Conservation (phyloP, 1,284 basidiomycete species). For the Pulveroboletus sp. region DNA sequence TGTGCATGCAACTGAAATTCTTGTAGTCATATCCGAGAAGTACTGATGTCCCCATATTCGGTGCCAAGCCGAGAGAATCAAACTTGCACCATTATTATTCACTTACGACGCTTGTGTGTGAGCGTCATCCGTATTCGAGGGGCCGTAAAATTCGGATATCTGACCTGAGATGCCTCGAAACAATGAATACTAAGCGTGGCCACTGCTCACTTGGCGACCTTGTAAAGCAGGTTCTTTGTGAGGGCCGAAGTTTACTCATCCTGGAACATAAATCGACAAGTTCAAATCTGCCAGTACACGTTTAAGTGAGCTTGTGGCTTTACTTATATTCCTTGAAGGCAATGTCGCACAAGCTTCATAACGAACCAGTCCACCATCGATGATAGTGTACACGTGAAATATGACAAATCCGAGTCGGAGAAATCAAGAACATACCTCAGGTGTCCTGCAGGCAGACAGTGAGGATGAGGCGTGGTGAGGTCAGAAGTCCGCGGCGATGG, state of each 20-base stretch:
- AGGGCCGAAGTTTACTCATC: background rate
- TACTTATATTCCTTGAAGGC: too few relatives aligned
- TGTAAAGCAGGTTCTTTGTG: background rate
- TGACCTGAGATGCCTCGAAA: background rate
- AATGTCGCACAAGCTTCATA: too few relatives aligned
- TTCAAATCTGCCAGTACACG: too few relatives aligned
- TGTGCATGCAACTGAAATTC: slow-evolving; percentile 10
- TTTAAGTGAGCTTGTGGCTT: too few relatives aligned
- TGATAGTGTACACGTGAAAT: too few relatives aligned
- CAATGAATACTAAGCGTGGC: background rate
- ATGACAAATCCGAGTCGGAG: too few relatives aligned
- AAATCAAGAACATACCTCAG: too few relatives aligned
- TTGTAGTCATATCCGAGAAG: slow-evolving; percentile 58
- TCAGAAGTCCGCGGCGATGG: too few relatives aligned
- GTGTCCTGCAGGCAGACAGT: too few relatives aligned
- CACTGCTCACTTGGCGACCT: background rate
- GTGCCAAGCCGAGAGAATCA: background rate
- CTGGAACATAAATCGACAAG: background rate
- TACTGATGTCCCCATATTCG: slow-evolving; percentile 39
- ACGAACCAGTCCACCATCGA: too few relatives aligned
- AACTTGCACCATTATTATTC: background rate
- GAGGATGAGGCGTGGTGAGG: too few relatives aligned
- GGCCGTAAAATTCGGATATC: background rate
- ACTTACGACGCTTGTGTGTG: background rate
- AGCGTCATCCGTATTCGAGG: background rate